Percentiles rank a stretch among this genome's conserved stretches.
phyloP scores from a whole-genome alignment of 208 protist species.

The Strigomonas culicis region DNA sequence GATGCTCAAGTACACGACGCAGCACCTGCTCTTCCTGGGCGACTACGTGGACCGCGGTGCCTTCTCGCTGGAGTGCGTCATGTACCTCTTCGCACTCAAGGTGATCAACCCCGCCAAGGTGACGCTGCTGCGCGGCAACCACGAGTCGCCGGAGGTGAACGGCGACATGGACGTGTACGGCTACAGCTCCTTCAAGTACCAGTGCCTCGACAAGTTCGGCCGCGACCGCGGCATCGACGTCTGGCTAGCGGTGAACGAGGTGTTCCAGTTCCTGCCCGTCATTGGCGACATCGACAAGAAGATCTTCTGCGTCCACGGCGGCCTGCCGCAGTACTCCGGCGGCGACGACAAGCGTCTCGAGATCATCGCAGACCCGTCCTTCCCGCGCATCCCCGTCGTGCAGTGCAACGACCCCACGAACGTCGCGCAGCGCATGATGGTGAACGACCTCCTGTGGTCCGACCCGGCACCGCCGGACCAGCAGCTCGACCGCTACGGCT shows the following conservation, averaged over 20 bases:
- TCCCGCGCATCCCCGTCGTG: constrained; percentile 84
- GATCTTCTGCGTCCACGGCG: constrained; percentile 94
- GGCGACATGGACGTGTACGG: constrained; percentile 89
- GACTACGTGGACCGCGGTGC: constrained; percentile 98
- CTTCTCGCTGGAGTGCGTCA: constrained; percentile 87
- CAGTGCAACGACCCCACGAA: constrained; percentile 57
- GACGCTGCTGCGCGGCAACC: constrained; percentile 92
- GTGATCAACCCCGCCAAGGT: constrained; percentile 88
- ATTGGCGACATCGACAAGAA: constrained; percentile 89
- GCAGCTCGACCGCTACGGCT: constrained; percentile 74
- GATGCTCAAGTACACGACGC: constrained; percentile 87
- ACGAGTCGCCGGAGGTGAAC: constrained; percentile 93
- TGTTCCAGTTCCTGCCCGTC: constrained; percentile 86
- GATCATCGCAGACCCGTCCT: constrained; percentile 55
- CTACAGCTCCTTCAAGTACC: constrained; percentile 81
- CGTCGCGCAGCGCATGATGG: constrained; percentile 64
- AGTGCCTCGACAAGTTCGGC: constrained; percentile 86
- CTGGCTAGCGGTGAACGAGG: constrained; percentile 77
- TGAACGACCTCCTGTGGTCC: constrained; percentile 89
- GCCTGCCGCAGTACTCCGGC: constrained; percentile 87
- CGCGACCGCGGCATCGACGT: constrained; percentile 75
- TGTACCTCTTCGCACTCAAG: constrained; percentile 91
- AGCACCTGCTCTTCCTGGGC: constrained; percentile 96
- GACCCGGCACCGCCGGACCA: constrained; percentile 86
- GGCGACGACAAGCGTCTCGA: constrained; percentile 78